Evolutionary conservation across 2,329 filamentous ascomycete genomes (phyloP), one percentile per base, ranked within the genome.

Genomic region (Colletotrichum viniferum): DNA sequence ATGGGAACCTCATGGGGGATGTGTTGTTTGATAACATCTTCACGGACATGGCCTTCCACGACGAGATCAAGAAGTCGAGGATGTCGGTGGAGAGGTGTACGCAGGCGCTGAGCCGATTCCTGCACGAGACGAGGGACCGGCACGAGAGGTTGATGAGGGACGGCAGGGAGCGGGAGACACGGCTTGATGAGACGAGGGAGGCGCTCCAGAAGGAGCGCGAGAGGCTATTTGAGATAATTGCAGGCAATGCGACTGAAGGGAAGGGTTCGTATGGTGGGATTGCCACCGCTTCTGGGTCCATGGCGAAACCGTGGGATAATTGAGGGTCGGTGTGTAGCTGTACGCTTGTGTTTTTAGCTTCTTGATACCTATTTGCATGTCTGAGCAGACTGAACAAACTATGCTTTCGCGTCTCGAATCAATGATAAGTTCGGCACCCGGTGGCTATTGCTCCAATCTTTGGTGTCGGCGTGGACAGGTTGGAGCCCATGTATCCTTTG

Each of bases 1-100:
- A 86, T 55, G 87, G 87, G 1, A 84, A 81, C 69, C 83, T 89
- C 16, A 84, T 90, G 80, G 83, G 83, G 9, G 88, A 91, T 74
- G 83, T 91, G 4, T 83, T 90, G n/a, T 90, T 90, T 77, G 88
- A 91, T 78, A 90, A 90, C 65, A 86, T 90, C 73, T 88, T 89
- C 78, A 85, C 84, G 10, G 89, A 91, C 73, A 86, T 88, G 83
- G 84, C 84, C 4, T 89, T 90, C 80, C 88, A 88, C 76, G 84
- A 88, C 14, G 85, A 89, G 80, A 88, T 92, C 74, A 86, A 88
- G 78, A 79, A 83, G 18, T 87, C 85, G 4, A 81, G 83, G 55
- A 69, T 69, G 30, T 83, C 87, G 74, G 81, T 86, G 4, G 77
- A 84, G 9, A 79, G 82, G 60, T 85, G 85, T 55, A 78, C 81